Conservation (phyloP, 495 filamentous ascomycete genomes). For the Penicillium herquei region DNA sequence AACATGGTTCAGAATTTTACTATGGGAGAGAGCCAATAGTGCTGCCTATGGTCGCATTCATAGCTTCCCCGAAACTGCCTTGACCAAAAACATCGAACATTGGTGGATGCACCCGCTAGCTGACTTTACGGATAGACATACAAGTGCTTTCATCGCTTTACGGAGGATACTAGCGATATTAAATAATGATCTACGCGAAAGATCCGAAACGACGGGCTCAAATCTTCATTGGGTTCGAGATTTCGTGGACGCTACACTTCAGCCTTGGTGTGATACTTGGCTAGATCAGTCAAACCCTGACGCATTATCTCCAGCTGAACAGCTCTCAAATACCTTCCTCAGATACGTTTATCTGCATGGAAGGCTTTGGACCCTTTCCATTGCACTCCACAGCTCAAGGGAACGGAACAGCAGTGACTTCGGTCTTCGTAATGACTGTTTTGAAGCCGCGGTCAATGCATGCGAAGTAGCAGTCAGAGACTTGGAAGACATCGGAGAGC, state of each 20-base stretch:
- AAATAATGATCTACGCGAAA: constrained; percentile 10
- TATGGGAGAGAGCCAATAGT: constrained; percentile 32
- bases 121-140: constrained; percentile 26
- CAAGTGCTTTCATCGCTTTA: constrained; percentile 25
- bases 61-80: constrained; percentile 23
- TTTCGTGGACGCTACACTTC: constrained; percentile 16
- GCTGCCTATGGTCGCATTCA: constrained; percentile 24
- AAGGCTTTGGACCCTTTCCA: constrained; percentile 28
- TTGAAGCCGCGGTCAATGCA: constrained; percentile 35
- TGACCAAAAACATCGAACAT: constrained; percentile 19
- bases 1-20: constrained; percentile 27
- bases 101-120: constrained; percentile 29
- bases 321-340: constrained; percentile 20
- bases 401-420: constrained; percentile 28
- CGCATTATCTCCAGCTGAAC: constrained; percentile 8
- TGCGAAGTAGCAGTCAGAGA: constrained; percentile 27
- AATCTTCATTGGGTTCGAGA: constrained; percentile 25
- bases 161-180: constrained; percentile 16
- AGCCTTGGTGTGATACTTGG: constrained; percentile 22
- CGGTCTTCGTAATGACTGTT: constrained; percentile 41
- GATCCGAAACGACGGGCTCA: constrained; percentile 1
- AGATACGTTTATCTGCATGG: constrained; percentile 26
- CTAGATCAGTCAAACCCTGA: constrained; percentile 4
- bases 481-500: constrained; percentile 20
- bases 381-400: constrained; percentile 17